Conservation (phyloP, 352 stramenopile genomes). For the Phytophthora pisi region DNA sequence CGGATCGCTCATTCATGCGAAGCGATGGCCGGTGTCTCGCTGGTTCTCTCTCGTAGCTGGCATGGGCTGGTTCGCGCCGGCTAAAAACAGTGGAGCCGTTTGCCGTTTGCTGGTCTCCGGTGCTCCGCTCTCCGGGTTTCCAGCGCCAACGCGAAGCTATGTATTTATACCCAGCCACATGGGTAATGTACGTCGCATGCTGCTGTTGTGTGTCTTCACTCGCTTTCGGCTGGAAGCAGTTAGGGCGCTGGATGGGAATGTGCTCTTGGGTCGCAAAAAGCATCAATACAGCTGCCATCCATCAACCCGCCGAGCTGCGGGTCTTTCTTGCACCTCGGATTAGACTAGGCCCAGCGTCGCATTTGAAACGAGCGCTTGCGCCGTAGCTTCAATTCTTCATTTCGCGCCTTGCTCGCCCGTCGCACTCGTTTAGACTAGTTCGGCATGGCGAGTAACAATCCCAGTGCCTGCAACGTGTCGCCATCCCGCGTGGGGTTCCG, state of each 20-base stretch:
- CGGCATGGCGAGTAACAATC: constrained; percentile 42
- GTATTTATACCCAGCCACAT: constrained; percentile 25
- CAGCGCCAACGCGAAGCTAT: constrained; percentile 1
- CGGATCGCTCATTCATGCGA: not conserved
- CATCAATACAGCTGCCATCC: constrained; percentile 7
- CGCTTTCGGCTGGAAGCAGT: constrained; percentile 17
- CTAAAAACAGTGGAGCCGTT: constrained; percentile 28
- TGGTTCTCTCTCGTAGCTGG: constrained; percentile 9
- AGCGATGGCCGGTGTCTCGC: constrained; percentile 12
- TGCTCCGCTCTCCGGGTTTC: constrained; percentile 11
- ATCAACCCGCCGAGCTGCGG: constrained; percentile 1
- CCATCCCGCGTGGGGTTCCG: constrained; percentile 4
- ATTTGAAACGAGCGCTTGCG: constrained; percentile 29
- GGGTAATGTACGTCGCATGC: constrained; percentile 10
- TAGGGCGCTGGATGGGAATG: constrained; percentile 24
- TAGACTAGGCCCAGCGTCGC: constrained; percentile 25
- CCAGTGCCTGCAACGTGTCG: constrained; percentile 11
- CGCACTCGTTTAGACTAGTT: constrained; percentile 10
- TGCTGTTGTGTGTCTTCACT: not conserved
- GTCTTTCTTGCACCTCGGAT: constrained; percentile 3
- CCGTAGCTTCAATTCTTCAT: constrained; percentile 24
- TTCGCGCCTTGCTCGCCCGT: constrained; percentile 30
- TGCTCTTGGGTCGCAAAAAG: constrained; percentile 13
- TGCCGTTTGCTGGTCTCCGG: constrained; percentile 28
- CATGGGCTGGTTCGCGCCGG: not conserved